Conservation (phyloP, 805 yeast species). For the Ogataea parapolymorpha region DNA sequence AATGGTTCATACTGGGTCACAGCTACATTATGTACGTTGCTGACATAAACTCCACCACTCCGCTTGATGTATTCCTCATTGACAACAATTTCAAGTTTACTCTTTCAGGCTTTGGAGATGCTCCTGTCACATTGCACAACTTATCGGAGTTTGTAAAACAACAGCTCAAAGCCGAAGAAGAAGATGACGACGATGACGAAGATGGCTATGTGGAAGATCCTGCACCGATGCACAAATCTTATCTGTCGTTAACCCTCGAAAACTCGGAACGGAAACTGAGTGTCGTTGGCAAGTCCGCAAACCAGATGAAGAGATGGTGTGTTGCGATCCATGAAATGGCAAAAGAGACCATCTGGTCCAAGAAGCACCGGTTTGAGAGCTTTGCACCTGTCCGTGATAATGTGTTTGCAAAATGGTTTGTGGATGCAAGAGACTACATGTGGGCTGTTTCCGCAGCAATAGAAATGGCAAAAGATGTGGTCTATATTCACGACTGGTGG, state of each 20-base stretch:
- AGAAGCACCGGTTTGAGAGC: constrained; percentile 72
- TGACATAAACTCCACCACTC: constrained; percentile 80
- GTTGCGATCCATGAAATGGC: constrained; percentile 69
- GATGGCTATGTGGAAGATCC: constrained; percentile 26
- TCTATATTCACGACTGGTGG: constrained; percentile 99
- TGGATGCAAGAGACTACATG: constrained; percentile 87
- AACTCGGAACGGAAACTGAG: constrained; percentile 78
- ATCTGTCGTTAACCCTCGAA: constrained; percentile 58
- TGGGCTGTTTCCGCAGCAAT: constrained; percentile 95
- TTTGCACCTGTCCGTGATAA: constrained; percentile 89
- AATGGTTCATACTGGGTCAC: constrained; percentile 87
- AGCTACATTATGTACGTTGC: constrained; percentile 84
- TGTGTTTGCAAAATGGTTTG: constrained; percentile 94
- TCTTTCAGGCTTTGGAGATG: constrained; percentile 40
- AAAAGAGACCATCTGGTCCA: constrained; percentile 66
- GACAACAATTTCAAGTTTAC: constrained; percentile 67
- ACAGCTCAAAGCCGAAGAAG: constrained; percentile 34
- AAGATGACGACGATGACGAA: constrained; percentile 36
- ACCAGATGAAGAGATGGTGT: constrained; percentile 70
- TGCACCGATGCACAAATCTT: constrained; percentile 35
- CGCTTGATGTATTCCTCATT: constrained; percentile 88
- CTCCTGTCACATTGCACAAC: constrained; percentile 20
- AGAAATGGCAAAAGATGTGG: constrained; percentile 88
- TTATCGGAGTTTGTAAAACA: constrained; percentile 19
- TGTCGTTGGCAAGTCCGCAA: constrained; percentile 63